Evolutionary conservation across 345 rosid genomes (phyloP), one percentile per base, ranked within the genome.

Genomic region (Mangifera indica): DNA sequence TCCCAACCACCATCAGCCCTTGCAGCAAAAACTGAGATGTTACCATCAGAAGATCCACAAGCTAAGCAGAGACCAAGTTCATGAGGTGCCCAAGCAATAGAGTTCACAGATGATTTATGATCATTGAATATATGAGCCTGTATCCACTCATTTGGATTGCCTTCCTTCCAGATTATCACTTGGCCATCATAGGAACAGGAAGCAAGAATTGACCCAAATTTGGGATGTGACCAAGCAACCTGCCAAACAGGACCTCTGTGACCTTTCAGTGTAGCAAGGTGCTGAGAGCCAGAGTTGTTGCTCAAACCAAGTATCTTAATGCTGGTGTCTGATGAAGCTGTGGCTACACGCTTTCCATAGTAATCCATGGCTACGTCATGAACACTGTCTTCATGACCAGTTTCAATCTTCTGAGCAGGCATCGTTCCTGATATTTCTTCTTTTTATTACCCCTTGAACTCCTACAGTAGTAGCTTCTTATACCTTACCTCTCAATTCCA

Each of bases 381-480:
- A 22, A 67, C 49, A 7, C 32, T 67, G 71, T 67, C 71, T 34
- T 67, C 71, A 67, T 67, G 71, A 67, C 71, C 71, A 26, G 71
- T 67, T 67, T 67, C 71, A 32, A 67, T 67, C 71, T 67, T 67
- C 71, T 67, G 71, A 5, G 71, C 44, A 53, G 71, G 71, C 71
- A 67, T 67, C 49, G 53, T 67, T 65, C 54, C 65, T 17, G 65
- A 37, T 60, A 34, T 60, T 60, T 60, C 48, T 61, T 61, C 20
- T 61, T 20, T 7, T n/a, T 61, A 21, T 56, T 25, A 56, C 25
- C 40, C 37, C 69, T 48, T 13, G 15, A 65, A 26, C 48, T 65
- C 56, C 40, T 20, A 42, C 2, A 5, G 9, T 7, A n/a, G 21
- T 63, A 63, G 29, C 48, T 63, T 45, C 67, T 40, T 42, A 44